Base-by-base conservation (phyloP, 169 alveolate species). In the Cryptosporidium sp. region DNA sequence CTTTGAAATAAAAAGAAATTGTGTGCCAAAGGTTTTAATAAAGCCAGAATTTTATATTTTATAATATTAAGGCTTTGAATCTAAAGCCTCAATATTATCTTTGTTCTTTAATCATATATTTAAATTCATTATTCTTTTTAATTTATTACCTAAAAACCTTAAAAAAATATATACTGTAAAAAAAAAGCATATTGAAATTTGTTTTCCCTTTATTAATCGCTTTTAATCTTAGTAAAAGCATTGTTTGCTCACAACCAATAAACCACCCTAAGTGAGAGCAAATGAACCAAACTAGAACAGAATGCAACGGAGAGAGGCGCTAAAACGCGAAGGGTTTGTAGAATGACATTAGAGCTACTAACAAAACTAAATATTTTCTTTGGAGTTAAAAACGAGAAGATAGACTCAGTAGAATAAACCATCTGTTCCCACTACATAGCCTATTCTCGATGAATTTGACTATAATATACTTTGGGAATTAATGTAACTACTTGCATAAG, bases 11-110 rank as follows among this genome's bases (percentile, higher is more conserved):
- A 14, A 48, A 3, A 14, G 56, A 48, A 48, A 48, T 48, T 56
- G 67, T 56, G 67, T 56, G 67, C 67, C 67, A 26, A 56, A 56
- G 18, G 7, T 23, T 56, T 9, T n/a, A 56, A n/a, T n/a, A n/a
- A 9, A 21, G 8, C 9, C 21, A n/a, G 9, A 26, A 56, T 56
- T n/a, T 23, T n/a, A 21, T 9, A 56, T 56, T 56, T 48, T 14
- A 10, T 5, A 56, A 56, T 21, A 56, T 1, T 1, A 31, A 31
- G 1, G 35, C 35, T 14, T 48, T 14, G 18, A 48, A 16, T 48
- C 1, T 5, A 48, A 16, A 48, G 7, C 7, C 0, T 48, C 0
- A 1, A 14, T 21, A 48, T 48, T 48, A 16, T 48, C 6, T 14
- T 48, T 14, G 21, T 48, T 48, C 5, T 48, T 7, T 48, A 1